Percentiles rank a stretch among this genome's conserved stretches.
Evolutionary conservation across 257 asterid genomes (phyloP).

Genomic region (Fraxinus americana): DNA sequence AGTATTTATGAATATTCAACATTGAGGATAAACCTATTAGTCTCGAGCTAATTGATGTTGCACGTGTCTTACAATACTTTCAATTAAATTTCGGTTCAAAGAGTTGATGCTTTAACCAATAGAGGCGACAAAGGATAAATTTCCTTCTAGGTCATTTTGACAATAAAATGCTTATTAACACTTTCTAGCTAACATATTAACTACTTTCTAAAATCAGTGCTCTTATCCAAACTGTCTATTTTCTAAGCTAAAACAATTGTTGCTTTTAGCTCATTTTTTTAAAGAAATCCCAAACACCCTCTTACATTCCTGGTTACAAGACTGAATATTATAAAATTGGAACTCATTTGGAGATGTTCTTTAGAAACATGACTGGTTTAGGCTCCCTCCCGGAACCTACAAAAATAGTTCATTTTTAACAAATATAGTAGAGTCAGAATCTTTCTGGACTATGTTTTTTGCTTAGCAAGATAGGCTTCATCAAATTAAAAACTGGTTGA

Average conservation of each 20-base stretch:
- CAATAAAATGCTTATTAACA: background rate
- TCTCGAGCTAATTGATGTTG: background rate
- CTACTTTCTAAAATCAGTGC: background rate
- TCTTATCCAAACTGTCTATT: background rate
- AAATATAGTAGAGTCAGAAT: background rate
- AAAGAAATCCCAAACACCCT: background rate
- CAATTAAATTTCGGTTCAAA: background rate
- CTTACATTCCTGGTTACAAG: background rate
- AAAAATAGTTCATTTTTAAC: background rate
- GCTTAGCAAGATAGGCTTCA: background rate
- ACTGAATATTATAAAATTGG: background rate
- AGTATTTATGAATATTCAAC: background rate
- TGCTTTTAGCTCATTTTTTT: background rate
- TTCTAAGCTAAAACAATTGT: background rate
- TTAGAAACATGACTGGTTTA: background rate
- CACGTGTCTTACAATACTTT: background rate
- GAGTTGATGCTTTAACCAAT: background rate
- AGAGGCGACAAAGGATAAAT: background rate
- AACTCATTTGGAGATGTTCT: conserved; percentile 11
- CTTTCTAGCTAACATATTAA: background rate
- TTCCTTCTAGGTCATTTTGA: background rate
- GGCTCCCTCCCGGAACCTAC: no score
- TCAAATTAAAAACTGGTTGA: background rate
- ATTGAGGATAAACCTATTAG: background rate
- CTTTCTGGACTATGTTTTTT: background rate